A percentile compares a stretch with the other conserved stretches of the same genome.
These are phyloP conservation scores for Hanseniaspora lachancei DNA, from an alignment of 805 yeast species.

Conservation along the genomic window DNA sequence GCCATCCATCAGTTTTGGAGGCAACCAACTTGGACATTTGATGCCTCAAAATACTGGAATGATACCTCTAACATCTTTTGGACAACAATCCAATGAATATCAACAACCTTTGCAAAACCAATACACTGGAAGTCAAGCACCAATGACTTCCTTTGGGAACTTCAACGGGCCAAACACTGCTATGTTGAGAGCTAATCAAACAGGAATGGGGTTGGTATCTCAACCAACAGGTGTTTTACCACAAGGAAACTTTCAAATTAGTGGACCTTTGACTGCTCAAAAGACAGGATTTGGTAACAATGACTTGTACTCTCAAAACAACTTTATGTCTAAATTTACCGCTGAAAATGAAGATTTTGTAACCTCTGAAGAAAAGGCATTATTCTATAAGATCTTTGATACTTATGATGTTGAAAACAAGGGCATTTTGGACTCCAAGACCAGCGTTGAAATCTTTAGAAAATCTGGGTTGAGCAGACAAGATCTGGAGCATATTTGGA, in stretches of 20 bases:
- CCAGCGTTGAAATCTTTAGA: constrained; percentile 75
- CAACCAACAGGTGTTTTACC: constrained; percentile 61
- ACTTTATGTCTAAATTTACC: constrained; percentile 25
- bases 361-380: constrained; percentile 71
- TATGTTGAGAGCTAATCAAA: constrained; percentile 37
- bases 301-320: constrained; percentile 28
- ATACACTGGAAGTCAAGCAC: constrained; percentile 33
- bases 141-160: constrained; percentile 21
- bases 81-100: constrained; percentile 19
- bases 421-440: constrained; percentile 66
- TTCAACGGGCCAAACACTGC: constrained; percentile 28
- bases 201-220: constrained; percentile 41
- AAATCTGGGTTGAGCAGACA: constrained; percentile 79
- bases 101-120: constrained; percentile 26
- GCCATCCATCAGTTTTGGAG: constrained; percentile 29
- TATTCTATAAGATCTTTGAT: constrained; percentile 74
- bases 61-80: constrained; percentile 30
- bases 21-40: constrained; percentile 18
- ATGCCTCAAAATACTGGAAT: constrained; percentile 33
- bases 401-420: constrained; percentile 64
- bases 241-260: constrained; percentile 29
- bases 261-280: constrained; percentile 30
- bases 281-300: constrained; percentile 37
- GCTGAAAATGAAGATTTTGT: constrained; percentile 47
- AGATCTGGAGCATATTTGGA: constrained; percentile 87